Evolutionary conservation across 2,329 filamentous ascomycete genomes (phyloP), one percentile per base, ranked within the genome.

Genomic region (Ceratocystis huliohia): DNA sequence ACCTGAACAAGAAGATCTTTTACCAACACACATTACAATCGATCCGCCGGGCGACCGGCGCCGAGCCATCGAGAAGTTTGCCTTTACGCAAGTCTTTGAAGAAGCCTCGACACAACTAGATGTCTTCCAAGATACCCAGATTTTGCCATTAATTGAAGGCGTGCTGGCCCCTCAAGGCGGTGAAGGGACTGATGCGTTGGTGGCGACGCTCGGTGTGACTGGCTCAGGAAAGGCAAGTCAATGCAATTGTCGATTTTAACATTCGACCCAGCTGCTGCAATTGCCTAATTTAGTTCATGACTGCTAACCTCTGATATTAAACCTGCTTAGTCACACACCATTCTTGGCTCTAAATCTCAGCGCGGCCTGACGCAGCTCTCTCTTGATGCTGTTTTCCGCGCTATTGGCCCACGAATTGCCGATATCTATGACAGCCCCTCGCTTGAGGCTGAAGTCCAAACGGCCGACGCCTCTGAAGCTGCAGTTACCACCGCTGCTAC

Each of bases 171-270:
- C 63, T 10, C 87, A 87, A 5, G 87, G 87, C 44, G 84, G 86
- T 63, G 88, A 94, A 69, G 91, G 91, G 20, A 87, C 91, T 70
- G 93, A 97, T 81, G 92, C 90, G 8, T 78, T 97, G 66, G 79
- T 99, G 65, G 94, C 94, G 37, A 97, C 94, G 5, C 76, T 99
- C 67, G 94, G 94, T 17, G 91, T 96, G 56, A 96, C 93, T 6
- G 94, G 94, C 13, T 96, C 92, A 63, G 94, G 94, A 75, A 99
- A 99, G 86, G 93, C 96, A 72, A 62, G 72, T 66, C 28, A 6
- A 28, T 13, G 53, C 22, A 57, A 30, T 10, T 57, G 53, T 7
- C 10, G 10, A 15, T 6, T n/a, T 41, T 5, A 13, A 41, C 37
- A 15, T 41, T 41, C 13, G 10, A 41, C 37, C 37, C 13, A 41